Evolutionary conservation across 805 yeast genomes (phyloP), one percentile per base, ranked within the genome.

Genomic region (Brettanomyces naardenensis): DNA sequence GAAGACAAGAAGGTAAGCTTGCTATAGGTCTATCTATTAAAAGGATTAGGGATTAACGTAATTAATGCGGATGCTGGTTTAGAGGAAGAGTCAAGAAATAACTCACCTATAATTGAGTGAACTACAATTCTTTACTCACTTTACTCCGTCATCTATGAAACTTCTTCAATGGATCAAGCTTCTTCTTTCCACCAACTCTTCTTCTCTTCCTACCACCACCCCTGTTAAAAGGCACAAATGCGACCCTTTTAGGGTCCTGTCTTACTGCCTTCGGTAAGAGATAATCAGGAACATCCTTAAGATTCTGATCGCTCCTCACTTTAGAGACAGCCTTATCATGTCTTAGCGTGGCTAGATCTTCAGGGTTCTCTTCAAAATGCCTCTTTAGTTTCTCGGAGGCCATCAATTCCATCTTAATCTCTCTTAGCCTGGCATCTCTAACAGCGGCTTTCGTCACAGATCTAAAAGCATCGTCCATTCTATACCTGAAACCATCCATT

Each of bases 291-390:
- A 92, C 90, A 58, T 95, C 75, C 58, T 86, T 89, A 64, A 92
- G 69, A 54, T 92, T 95, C 23, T 75, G 65, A 58, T 89, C 96
- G 5, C 78, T 73, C 59, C 95, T 75, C 1, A 89, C 68, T 7
- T 90, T 79, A 53, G 89, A 95, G 41, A 86, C 58, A 47, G 84
- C 95, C 52, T 80, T 84, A 57, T 92, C 98, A 54, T 92, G 98
- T 56, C 96, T 81, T 56, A 92, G 73, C 37, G 83, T 77, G 17
- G 78, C 77, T 51, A 92, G 71, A 62, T 92, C 98, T 54, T 86
- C 94, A 6, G 98, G 98, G 56, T 92, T 92, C 55, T 92, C 97
- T 59, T 90, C 96, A 57, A 92, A 92, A 62, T 87, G 95, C 54
- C 96, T 74, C 62, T 88, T 87, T 56, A 92, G 72, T 56, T 86